A percentile compares a stretch with the other conserved stretches of the same genome.
These are phyloP conservation scores for Chaetothyriales sp. DNA, from an alignment of 2,329 filamentous ascomycete species.

Conservation along the genomic window DNA sequence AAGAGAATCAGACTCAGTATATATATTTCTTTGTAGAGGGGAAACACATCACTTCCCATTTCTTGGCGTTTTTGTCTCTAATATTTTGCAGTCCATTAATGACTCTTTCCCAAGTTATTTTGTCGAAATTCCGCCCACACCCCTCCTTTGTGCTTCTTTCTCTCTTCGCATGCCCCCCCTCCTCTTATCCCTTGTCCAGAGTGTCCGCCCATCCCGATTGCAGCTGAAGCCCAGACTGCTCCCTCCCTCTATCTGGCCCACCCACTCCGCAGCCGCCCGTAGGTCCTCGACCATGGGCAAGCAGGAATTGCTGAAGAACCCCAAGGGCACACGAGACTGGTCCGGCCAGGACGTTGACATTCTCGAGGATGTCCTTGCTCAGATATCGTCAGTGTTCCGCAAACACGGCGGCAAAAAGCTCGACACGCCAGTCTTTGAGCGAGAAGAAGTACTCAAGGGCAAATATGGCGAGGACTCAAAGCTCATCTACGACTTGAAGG, in stretches of 20 bases:
- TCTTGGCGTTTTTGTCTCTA: neutral
- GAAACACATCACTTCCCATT: neutral
- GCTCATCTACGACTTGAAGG: conserved; percentile 77
- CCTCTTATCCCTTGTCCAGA: neutral
- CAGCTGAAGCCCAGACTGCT: neutral
- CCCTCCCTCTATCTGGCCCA: neutral
- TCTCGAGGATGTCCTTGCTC: conserved; percentile 63
- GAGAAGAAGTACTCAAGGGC: conserved; percentile 70
- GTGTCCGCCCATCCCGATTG: neutral
- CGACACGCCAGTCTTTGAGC: conserved; percentile 71
- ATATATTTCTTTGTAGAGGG: neutral
- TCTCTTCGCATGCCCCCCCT: neutral
- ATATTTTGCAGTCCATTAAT: neutral
- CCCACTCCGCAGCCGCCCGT: neutral
- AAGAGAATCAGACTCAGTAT: neutral
- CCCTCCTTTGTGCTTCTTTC: neutral
- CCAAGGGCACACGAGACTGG: conserved; percentile 86
- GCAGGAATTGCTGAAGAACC: conserved; percentile 51
- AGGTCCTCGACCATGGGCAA: conserved; percentile 1
- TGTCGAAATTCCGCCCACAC: neutral
- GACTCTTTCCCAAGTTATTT: neutral
- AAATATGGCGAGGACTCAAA: conserved; percentile 90
- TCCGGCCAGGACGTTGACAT: conserved; percentile 63
- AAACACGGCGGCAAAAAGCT: conserved; percentile 66
- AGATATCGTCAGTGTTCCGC: conserved; percentile 66